phyloP scores from a whole-genome alignment of 345 rosid genomes.

The Carallia brachiata region DNA sequence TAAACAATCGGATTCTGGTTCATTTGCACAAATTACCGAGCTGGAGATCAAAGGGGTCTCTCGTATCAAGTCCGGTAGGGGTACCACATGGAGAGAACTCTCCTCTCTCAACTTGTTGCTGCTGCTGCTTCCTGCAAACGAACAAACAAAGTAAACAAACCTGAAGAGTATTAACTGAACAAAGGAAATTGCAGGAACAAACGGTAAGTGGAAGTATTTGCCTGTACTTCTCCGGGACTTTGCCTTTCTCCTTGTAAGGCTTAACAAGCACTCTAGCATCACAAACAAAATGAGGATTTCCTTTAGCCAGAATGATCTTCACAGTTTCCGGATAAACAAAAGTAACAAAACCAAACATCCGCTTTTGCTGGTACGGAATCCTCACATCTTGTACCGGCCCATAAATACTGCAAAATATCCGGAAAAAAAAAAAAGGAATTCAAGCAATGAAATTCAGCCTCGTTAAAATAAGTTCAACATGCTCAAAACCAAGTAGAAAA shows the following conservation, averaged over 20 bases:
- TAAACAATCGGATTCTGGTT: background rate
- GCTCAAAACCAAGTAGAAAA: background rate
- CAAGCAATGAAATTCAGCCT: background rate
- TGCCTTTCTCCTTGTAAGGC: conserved; percentile 97
- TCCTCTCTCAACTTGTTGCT: conserved; percentile 48
- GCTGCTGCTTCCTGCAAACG: conserved; percentile 47
- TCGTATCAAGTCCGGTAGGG: conserved; percentile 81
- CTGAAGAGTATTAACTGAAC: background rate
- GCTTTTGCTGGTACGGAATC: conserved; percentile 91
- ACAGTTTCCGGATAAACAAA: conserved; percentile 88
- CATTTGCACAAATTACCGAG: conserved; percentile 38
- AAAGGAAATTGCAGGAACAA: background rate
- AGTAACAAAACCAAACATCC: conserved; percentile 95
- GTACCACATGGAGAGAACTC: conserved; percentile 65
- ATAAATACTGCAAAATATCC: conserved; percentile 42
- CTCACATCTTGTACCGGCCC: conserved; percentile 99
- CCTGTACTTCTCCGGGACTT: conserved; percentile 87
- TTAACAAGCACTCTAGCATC: conserved; percentile 89
- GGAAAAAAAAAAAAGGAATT: conserved; percentile 8
- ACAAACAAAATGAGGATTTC: conserved; percentile 91
- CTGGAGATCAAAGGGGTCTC: conserved; percentile 53
- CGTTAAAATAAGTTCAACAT: background rate
- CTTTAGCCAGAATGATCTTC: conserved; percentile 83
- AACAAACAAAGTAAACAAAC: conserved; percentile 4
- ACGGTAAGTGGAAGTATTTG: conserved; percentile 19